Base-by-base conservation (phyloP, 345 rosid genomes). In the Murraya koenigii region DNA sequence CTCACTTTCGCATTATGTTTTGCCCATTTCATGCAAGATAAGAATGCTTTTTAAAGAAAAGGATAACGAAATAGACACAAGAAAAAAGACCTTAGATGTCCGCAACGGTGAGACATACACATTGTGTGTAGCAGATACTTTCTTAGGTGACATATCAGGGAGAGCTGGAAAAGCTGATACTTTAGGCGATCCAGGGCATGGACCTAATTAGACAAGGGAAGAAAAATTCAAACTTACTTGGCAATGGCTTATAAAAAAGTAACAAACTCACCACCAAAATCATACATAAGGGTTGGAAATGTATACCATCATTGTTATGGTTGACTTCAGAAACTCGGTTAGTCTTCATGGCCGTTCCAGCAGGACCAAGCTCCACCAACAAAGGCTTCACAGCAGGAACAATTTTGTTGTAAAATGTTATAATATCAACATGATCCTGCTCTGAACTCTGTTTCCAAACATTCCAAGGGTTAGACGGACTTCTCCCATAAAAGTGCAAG, bases 81-180 rank as follows among this genome's bases (percentile, higher is more conserved):
- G 63, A 75, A 76, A 36, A 74, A 67, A 77, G 86, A 95, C 99
- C 98, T 95, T 95, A 74, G 99, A 92, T 36, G 97, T 86, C 20
- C 99, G 90, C 83, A 96, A 83, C 11, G 99, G 99, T 80, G 99
- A 95, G 66, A 95, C 98, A 71, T 95, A 95, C 32, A 95, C 96
- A 77, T 95, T 95, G 81, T 90, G 98, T 39, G 85, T 83, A 39
- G 99, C 88, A 41, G 98, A 95, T 52, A 93, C 93, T 88, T 95
- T 95, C 83, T 90, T 93, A 0, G 99, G 98, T 35, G 99, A 95
- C 99, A 95, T 93, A 80, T 95, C 98, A 44, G 99, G 99, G 62
- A 95, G 93, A 83, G 78, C 88, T 72, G 98, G 97, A 80, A 95
- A 95, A 71, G 91, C 84, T 63, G 94, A 85, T 61, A 89, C 87